Conservation (phyloP, 2,329 filamentous ascomycete genomes). For the Fusarium sp. region DNA sequence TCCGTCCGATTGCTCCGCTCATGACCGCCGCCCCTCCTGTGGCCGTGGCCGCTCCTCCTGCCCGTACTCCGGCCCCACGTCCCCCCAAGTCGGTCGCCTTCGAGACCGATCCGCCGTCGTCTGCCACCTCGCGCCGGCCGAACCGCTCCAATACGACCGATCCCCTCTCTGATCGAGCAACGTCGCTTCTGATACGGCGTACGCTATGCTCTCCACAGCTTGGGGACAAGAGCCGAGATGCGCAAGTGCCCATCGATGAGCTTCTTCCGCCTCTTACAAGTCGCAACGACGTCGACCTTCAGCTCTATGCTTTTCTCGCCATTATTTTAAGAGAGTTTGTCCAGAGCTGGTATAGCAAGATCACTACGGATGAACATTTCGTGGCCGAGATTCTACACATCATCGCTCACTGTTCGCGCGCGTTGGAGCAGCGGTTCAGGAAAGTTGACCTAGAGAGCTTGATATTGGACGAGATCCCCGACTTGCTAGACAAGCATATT, state of each 20-base stretch:
- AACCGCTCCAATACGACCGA: conserved; percentile 59
- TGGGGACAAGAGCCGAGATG: conserved; percentile 68
- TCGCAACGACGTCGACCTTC: conserved; percentile 92
- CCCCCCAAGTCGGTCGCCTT: conserved; percentile 41
- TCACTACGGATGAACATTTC: conserved; percentile 91
- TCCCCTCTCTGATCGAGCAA: conserved; percentile 83
- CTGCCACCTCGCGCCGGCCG: conserved; percentile 51
- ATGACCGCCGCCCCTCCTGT: conserved; percentile 48
- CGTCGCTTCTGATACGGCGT: conserved; percentile 84
- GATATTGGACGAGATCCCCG: conserved; percentile 89
- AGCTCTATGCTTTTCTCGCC: conserved; percentile 93
- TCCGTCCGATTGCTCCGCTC: conserved; percentile 39
- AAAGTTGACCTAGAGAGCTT: conserved; percentile 87
- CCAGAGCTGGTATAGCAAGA: conserved; percentile 92
- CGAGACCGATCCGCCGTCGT: conserved; percentile 44
- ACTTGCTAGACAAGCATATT: conserved; percentile 85
- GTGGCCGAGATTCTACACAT: conserved; percentile 90
- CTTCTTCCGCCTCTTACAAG: conserved; percentile 92
- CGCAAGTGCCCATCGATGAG: conserved; percentile 77
- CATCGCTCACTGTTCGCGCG: conserved; percentile 91
- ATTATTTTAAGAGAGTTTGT: conserved; percentile 93
- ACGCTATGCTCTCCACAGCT: conserved; percentile 84
- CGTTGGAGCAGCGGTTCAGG: conserved; percentile 87
- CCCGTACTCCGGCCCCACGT: conserved; percentile 41
- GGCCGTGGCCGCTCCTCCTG: conserved; percentile 41